These are phyloP conservation scores for Magnusiomyces tetraspermus DNA, from an alignment of 1,139 yeast genomes.

Conservation along the genomic window DNA sequence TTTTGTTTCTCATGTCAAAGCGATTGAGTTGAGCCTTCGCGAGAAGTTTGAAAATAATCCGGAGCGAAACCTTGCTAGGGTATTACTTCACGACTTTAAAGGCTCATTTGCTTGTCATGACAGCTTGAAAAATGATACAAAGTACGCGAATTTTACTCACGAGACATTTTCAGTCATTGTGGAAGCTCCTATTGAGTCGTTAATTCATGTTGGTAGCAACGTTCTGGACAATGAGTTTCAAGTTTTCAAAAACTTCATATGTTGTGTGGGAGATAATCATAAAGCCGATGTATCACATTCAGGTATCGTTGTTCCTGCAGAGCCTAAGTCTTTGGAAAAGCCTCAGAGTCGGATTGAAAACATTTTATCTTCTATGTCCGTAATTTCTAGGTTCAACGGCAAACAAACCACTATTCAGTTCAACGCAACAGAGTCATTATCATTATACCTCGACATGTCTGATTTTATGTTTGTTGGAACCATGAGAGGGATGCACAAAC, in stretches of 20 bases:
- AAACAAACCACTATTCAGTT: neutral
- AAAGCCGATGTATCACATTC: neutral
- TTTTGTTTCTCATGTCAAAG: neutral
- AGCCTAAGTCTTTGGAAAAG: neutral
- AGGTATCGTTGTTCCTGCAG: neutral
- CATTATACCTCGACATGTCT: neutral
- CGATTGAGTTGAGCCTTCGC: neutral
- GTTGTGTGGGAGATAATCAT: neutral
- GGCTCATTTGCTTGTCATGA: constrained; percentile 12
- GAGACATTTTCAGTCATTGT: constrained; percentile 10
- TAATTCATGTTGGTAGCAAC: constrained; percentile 6
- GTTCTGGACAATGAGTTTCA: constrained; percentile 11
- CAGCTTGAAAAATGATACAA: constrained; percentile 6
- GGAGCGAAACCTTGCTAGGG: neutral
- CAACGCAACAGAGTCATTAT: constrained; percentile 1
- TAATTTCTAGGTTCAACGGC: neutral
- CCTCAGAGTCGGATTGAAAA: neutral
- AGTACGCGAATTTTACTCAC: constrained; percentile 6
- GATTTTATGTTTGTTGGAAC: neutral
- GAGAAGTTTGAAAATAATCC: neutral
- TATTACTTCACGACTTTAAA: constrained; percentile 5
- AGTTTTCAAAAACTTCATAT: constrained; percentile 4
- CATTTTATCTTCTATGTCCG: neutral
- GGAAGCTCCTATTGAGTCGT: constrained; percentile 11
- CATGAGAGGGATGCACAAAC: neutral